Base-by-base conservation (phyloP, 2,329 filamentous ascomycete species). In the Conoideocrella luteorostrata region DNA sequence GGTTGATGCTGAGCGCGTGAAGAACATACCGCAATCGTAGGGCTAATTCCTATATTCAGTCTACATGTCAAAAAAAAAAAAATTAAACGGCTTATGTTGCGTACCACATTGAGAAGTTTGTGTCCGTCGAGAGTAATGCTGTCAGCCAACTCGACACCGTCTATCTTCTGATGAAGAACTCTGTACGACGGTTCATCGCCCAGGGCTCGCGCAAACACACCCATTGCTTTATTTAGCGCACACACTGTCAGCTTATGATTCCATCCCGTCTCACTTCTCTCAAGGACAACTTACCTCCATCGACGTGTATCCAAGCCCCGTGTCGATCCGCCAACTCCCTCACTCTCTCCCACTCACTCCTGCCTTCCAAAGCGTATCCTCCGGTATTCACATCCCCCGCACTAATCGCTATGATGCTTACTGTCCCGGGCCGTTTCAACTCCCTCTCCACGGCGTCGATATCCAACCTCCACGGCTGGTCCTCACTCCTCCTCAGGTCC, bases 351-450 rank as follows among this genome's bases (percentile, higher is more conserved):
- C 82, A 82, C 48, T 89, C 80, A 4, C 72, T 69, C 62, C 51
- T 1, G 69, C 77, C 24, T 73, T 86, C 22, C 17, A 66, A 52
- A 4, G 87, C 84, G 60, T 89, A 96, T 5, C 82, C 72, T 1
- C 90, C 89, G 0, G 89, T 94, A 54, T 97, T 96, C 22, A 96
- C 88, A 65, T 97, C 91, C 1, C 87, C 87, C 5, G 84, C 86
- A 33, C 88, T 90, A n/a, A 95, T 67, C 4, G 76, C 80, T 29
- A 96, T 78, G 48, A 96, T 87, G 39, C 75, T 85, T n/a, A 76
- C 85, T 11, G 77, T 72, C 3, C 74, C 74, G 0, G 53, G 52
- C 28, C 60, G 64, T 45, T 52, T 58, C 13, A 94, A 67, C 45
- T 79, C 73, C 36, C 61, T 62, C 60, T 88, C 80, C 2, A 95